Evolutionary conservation across 1,139 yeast genomes (phyloP), one percentile per base, ranked within the genome.

Genomic region (Taphrina betulina): DNA sequence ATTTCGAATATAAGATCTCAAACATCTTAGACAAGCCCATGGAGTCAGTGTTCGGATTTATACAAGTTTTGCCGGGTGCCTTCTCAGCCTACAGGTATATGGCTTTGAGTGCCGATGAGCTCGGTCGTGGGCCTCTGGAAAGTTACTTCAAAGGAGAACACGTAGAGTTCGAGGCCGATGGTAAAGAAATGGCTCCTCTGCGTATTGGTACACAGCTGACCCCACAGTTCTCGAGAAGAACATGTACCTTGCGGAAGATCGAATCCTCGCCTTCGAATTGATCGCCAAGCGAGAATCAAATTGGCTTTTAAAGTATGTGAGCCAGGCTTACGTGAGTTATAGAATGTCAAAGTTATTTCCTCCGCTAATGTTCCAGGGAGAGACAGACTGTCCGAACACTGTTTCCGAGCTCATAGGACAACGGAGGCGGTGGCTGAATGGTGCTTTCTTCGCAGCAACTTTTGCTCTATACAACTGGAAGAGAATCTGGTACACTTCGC

Each of bases 381-480:
- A 90, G 68, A 92, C 98, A 0, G 98, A 92, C 77, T 96, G 92
- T 48, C 98, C 98, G 2, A 96, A 90, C 67, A 75, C 82, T 3
- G 76, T 90, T 44, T 80, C 97, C 0, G 98, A 92, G 69, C 90
- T 92, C 67, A 81, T 92, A 59, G 82, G 95, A 14, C 98, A 92
- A 72, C 82, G 98, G 74, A 81, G 98, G 73, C 82, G 98, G 73
- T 92, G 98, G 98, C 80, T 92, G 57, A 92, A 92, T 69, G 98
- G 98, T 72, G 96, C 98, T 0, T 90, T 90, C 68, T 95, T 95
- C 67, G 97, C 98, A 1, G 92, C 96, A 1, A 75, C 92, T 57
- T 92, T 89, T 67, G 79, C 95, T 0, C 76, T 88, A 63, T 75
- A 81, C 61, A 89, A 89, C 67, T 83, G 83, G 64, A 79, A 76